Percentiles rank a stretch among this genome's conserved stretches.
Conservation (phyloP, 139 green algal genomes). For the Chlorella sp. region DNA sequence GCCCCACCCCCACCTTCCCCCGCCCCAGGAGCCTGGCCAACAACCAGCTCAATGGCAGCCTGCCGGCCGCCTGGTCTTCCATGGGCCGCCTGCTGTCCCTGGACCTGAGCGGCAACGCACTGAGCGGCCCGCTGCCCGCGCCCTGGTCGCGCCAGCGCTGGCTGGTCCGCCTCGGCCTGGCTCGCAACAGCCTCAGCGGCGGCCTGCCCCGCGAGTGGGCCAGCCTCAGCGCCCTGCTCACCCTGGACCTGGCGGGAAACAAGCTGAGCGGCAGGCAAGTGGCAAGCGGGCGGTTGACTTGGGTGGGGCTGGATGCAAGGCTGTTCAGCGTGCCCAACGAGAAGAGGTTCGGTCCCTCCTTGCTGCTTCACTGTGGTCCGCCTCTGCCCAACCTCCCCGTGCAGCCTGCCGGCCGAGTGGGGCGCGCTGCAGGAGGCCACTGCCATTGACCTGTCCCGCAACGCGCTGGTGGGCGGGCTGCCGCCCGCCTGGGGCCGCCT, state of each 20-base stretch:
- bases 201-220: conserved; percentile 14
- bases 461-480: conserved; percentile 3
- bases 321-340: too few relatives aligned
- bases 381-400: too few relatives aligned
- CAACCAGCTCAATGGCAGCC: conserved; percentile 16
- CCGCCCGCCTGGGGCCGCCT: conserved; percentile 14
- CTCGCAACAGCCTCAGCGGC: conserved; percentile 45
- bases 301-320: too few relatives aligned
- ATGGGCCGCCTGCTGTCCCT: conserved; percentile 33
- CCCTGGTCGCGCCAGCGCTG: conserved; percentile 21
- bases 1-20: neutral
- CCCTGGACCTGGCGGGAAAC: conserved; percentile 6
- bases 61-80: conserved; percentile 29
- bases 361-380: too few relatives aligned
- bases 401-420: conserved; percentile 3
- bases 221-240: neutral
- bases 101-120: conserved; percentile 49
- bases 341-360: too few relatives aligned
- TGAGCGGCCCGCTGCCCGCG: conserved; percentile 25
- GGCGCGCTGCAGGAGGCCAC: neutral
- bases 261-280: neutral
- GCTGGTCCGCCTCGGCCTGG: conserved; percentile 44
- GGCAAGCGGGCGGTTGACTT: too few relatives aligned
- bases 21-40: neutral
- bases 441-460: conserved; percentile 6